Percentiles rank a stretch among this genome's conserved stretches.
These are phyloP conservation scores for Hydrangea macrophylla DNA, from an alignment of 148 eudicot genomes.

Conservation along the genomic window DNA sequence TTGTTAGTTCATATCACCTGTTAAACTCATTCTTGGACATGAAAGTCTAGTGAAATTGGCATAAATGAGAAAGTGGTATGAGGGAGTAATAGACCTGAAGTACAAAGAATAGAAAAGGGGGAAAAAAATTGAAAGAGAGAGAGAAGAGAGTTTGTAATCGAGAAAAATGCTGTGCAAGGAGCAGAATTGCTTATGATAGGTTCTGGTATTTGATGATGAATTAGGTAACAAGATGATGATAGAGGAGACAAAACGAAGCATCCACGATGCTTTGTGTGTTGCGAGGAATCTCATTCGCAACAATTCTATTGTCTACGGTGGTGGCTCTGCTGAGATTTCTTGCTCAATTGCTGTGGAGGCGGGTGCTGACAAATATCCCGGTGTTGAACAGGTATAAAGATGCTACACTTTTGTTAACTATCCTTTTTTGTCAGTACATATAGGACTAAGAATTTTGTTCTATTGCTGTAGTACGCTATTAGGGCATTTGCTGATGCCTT, in stretches of 20 bases:
- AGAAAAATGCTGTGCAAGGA: neutral
- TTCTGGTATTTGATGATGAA: constrained; percentile 10
- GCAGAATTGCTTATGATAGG: neutral
- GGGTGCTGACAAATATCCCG: constrained; percentile 85
- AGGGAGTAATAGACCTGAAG: no score
- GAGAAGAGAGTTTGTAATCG: neutral
- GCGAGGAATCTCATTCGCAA: constrained; percentile 88
- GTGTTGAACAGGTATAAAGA: constrained; percentile 76
- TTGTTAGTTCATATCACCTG: no score
- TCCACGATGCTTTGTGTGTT: constrained; percentile 91
- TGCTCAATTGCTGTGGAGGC: constrained; percentile 91
- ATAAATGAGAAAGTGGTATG: no score
- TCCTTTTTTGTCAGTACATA: neutral
- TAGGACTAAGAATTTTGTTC: neutral
- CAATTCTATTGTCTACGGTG: constrained; percentile 90
- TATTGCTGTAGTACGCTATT: constrained; percentile 75
- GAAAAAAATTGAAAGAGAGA: neutral
- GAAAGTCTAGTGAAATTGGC: neutral
- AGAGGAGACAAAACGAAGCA: constrained; percentile 95
- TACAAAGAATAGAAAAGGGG: neutral
- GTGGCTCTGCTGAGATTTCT: constrained; percentile 87
- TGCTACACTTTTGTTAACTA: neutral
- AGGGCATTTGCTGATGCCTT: constrained; percentile 96
- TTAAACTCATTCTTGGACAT: neutral
- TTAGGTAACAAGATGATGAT: constrained; percentile 97